phyloP scores from a whole-genome alignment of 2,329 filamentous ascomycete species.

The Coniochaeta sp. region DNA sequence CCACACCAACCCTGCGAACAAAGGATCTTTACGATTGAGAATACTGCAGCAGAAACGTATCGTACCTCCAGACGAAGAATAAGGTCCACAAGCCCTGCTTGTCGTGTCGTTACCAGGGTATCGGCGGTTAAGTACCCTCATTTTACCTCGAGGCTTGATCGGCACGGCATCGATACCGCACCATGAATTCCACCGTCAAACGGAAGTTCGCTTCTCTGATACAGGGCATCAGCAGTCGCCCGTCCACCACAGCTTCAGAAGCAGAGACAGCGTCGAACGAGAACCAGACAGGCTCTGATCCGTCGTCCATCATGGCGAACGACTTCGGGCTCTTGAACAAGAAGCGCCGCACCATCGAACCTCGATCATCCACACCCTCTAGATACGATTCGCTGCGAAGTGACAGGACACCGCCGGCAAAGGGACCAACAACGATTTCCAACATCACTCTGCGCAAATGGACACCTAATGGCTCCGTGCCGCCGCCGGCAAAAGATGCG shows the following conservation, averaged over 20 bases:
- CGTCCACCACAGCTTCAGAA: slow-evolving; percentile 32
- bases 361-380: slow-evolving; percentile 31
- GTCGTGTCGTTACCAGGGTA: neutral
- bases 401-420: slow-evolving; percentile 8
- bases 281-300: slow-evolving; percentile 9
- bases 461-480: slow-evolving; percentile 12
- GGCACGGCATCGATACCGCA: slow-evolving; percentile 8
- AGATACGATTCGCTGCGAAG: slow-evolving; percentile 14
- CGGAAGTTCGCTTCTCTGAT: slow-evolving; percentile 74
- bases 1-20: neutral
- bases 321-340: slow-evolving; percentile 40
- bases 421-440: slow-evolving; percentile 26
- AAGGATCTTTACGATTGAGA: neutral
- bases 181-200: slow-evolving; percentile 67
- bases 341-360: slow-evolving; percentile 40
- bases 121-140: neutral
- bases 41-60: neutral
- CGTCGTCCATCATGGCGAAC: slow-evolving; percentile 16
- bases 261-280: slow-evolving; percentile 26
- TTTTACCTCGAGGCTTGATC: neutral
- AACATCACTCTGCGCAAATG: slow-evolving; percentile 35
- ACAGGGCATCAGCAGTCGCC: slow-evolving; percentile 52
- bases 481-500: slow-evolving; percentile 11
- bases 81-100: neutral
- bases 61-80: neutral